Evolutionary conservation across 768 basidiomycete species (phyloP), one percentile per base, ranked within the genome.

Genomic region (Crucibulum laeve): DNA sequence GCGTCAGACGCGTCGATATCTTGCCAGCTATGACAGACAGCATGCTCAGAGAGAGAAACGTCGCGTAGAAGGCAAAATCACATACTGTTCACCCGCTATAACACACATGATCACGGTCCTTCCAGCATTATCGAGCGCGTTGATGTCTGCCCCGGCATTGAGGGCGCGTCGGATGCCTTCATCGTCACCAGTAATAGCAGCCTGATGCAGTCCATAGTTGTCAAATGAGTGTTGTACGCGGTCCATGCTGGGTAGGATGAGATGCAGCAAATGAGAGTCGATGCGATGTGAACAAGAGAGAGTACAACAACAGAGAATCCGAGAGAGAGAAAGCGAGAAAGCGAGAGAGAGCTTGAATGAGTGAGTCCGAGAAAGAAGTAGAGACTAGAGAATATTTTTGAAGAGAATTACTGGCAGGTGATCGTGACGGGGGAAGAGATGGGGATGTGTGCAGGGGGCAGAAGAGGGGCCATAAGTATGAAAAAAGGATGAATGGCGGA

Each of bases 71-170:
- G 13, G 10, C n/a, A 40, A 10, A 21, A 25, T 46, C 44, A 62
- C 77, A 47, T 56, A 87, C 86, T 82, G 70, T 57, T 85, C 79
- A 19, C 86, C 87, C 10, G 84, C 82, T 48, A 89, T 73, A 7
- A 80, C 80, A 52, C 80, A 83, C 52, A 84, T 81, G 33, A 89
- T 61, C 14, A 79, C 69, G 4, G 80, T 83, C 44, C 81, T 73
- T 10, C 85, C 84, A 1, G 67, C 63, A 17, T 63, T 60, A 60
- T 87, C 84, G 37, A 77, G 65, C 32, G 76, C 73, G 55, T 89
- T 87, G 41, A 87, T 71, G 58, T 87, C 82, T 5, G 83, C 84
- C 32, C 82, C 84, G 28, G 69, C 61, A 5, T 66, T 64, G 43
- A 89, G 67, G 33, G 80, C 76, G 40, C 64, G 69, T 17, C 61